These are phyloP conservation scores for Paracorniculantispora psalliotae DNA, from an alignment of 2,329 filamentous ascomycete species.

Conservation along the genomic window DNA sequence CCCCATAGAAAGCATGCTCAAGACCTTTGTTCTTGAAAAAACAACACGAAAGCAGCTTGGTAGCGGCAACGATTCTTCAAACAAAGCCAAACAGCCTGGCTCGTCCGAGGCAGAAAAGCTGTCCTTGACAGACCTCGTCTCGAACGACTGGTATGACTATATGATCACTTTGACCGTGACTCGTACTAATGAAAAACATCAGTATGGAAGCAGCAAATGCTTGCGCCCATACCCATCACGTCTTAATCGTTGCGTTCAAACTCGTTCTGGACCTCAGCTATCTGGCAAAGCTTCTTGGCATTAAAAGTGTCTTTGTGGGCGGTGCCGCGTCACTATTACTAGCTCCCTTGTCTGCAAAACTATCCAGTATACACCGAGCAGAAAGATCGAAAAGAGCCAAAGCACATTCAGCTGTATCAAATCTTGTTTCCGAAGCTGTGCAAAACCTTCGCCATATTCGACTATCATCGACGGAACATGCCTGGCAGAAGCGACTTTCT, in stretches of 20 bases:
- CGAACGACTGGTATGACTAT: slow-evolving; percentile 1
- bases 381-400: background rate
- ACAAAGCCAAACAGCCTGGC: too few species aligned
- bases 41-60: background rate
- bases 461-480: slow-evolving; percentile 12
- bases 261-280: background rate
- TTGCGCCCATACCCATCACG: slow-evolving; percentile 1
- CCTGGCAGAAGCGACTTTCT: slow-evolving; percentile 5
- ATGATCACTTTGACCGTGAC: background rate
- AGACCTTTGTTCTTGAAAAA: slow-evolving; percentile 11
- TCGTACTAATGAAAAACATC: background rate
- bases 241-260: background rate
- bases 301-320: background rate
- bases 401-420: background rate
- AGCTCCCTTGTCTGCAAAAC: background rate
- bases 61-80: background rate
- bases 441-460: slow-evolving; percentile 14
- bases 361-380: background rate
- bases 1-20: slow-evolving; percentile 8
- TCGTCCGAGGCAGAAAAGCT: background rate
- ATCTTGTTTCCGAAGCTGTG: slow-evolving; percentile 5
- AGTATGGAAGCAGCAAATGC: slow-evolving; percentile 1
- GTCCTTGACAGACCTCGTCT: background rate
- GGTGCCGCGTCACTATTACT: background rate
- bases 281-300: background rate